Percentiles rank a stretch among this genome's conserved stretches.
Evolutionary conservation across 768 basidiomycete species (phyloP).

Genomic region (Boletus sp.): DNA sequence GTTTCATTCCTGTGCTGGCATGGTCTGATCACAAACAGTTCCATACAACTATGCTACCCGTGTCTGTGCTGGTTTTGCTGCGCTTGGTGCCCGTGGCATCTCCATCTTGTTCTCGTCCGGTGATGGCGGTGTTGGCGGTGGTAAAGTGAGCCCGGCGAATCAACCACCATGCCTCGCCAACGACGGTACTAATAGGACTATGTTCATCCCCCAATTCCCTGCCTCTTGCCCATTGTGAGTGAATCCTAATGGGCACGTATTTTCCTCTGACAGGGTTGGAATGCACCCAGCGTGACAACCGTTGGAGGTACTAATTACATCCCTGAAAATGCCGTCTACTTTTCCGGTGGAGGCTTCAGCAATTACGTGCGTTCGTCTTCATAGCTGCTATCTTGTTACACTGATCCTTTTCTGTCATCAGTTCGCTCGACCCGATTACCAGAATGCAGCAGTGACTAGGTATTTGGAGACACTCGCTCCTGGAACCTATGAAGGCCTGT

Average conservation of each 20-base stretch:
- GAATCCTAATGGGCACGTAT: background rate
- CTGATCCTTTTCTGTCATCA: constrained; percentile 18
- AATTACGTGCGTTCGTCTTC: constrained; percentile 44
- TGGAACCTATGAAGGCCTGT: constrained; percentile 56
- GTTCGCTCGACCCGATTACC: constrained; percentile 57
- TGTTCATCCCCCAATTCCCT: constrained; percentile 63
- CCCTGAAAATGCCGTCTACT: constrained; percentile 57
- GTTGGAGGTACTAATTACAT: constrained; percentile 64
- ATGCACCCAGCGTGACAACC: constrained; percentile 54
- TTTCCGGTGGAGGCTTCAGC: constrained; percentile 78
- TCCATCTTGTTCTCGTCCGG: constrained; percentile 66
- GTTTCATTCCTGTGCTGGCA: background rate
- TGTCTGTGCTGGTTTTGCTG: constrained; percentile 60
- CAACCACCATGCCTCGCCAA: constrained; percentile 54
- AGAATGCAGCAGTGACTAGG: constrained; percentile 41
- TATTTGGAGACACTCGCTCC: constrained; percentile 48
- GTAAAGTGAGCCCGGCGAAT: constrained; percentile 49
- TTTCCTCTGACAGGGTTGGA: background rate
- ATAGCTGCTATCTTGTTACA: background rate
- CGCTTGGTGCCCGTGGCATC: constrained; percentile 65
- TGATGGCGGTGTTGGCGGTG: constrained; percentile 69
- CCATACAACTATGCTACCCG: constrained; percentile 57
- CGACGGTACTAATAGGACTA: constrained; percentile 51
- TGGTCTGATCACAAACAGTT: constrained; percentile 36
- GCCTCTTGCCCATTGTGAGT: constrained; percentile 55